Conservation (phyloP, 768 basidiomycete genomes). For the Pholiota microspora region DNA sequence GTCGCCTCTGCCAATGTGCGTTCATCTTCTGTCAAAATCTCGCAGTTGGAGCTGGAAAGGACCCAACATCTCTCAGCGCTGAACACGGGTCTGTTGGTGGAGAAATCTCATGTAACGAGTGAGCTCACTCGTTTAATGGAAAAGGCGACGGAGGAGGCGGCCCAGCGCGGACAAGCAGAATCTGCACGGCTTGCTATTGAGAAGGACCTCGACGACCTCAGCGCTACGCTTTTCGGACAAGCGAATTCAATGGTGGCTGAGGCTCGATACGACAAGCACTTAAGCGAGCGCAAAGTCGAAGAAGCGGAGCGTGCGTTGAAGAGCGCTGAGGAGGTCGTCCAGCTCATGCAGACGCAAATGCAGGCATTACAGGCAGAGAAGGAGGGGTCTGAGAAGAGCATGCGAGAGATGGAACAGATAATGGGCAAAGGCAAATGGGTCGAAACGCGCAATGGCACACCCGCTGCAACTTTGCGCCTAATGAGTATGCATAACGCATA, state of each 20-base stretch:
- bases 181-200: constrained; percentile 81
- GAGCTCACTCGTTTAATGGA: constrained; percentile 95
- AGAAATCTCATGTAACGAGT: constrained; percentile 83
- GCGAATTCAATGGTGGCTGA: constrained; percentile 99
- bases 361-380: constrained; percentile 70
- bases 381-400: constrained; percentile 55
- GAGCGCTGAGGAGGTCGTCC: constrained; percentile 84
- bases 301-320: constrained; percentile 76
- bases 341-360: constrained; percentile 82
- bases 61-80: constrained; percentile 86
- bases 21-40: constrained; percentile 61
- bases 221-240: constrained; percentile 84
- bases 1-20: constrained; percentile 58
- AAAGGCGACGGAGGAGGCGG: constrained; percentile 92
- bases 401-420: constrained; percentile 43
- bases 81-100: constrained; percentile 89
- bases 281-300: constrained; percentile 72
- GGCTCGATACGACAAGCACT: constrained; percentile 65
- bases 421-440: constrained; percentile 75
- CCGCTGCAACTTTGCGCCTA: constrained; percentile 40
- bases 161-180: constrained; percentile 88
- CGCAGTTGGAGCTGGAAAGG: constrained; percentile 81
- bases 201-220: constrained; percentile 92
- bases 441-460: constrained; percentile 34
- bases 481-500: constrained; percentile 74